These are phyloP conservation scores for Wallacemonas rigidus DNA, from an alignment of 208 protist genomes.

Conservation along the genomic window DNA sequence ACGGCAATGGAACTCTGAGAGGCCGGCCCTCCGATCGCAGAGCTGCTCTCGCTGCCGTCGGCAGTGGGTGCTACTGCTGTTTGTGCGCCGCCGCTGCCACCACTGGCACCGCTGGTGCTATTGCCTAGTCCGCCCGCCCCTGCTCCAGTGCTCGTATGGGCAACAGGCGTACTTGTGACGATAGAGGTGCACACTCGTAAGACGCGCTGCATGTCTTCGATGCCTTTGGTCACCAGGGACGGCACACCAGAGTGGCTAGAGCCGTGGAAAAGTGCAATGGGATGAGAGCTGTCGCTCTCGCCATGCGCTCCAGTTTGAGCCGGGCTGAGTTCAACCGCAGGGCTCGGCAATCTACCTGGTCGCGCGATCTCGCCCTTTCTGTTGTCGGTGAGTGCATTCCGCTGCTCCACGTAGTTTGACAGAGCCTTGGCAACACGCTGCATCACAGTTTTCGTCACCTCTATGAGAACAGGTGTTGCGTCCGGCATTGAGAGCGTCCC, in stretches of 20 bases:
- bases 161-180: conserved; percentile 4
- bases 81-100: neutral
- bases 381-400: neutral
- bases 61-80: neutral
- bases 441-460: conserved; percentile 53
- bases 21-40: neutral
- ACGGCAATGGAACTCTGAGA: conserved; percentile 4
- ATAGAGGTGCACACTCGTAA: conserved; percentile 18
- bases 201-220: conserved; percentile 10
- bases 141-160: neutral
- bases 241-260: neutral
- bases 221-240: neutral
- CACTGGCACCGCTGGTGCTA: neutral
- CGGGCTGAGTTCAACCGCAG: no score
- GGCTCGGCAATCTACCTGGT: no score
- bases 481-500: conserved; percentile 37
- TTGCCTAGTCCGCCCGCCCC: neutral
- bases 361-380: neutral
- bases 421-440: conserved; percentile 55
- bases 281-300: neutral
- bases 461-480: conserved; percentile 39
- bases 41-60: neutral
- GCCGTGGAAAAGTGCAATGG: neutral
- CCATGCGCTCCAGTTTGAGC: neutral
- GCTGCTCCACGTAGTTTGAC: conserved; percentile 54